Evolutionary conservation across 176 grass and related monocot species (phyloP), one percentile per base, ranked within the genome.

Genomic region (Ensete glaucum): DNA sequence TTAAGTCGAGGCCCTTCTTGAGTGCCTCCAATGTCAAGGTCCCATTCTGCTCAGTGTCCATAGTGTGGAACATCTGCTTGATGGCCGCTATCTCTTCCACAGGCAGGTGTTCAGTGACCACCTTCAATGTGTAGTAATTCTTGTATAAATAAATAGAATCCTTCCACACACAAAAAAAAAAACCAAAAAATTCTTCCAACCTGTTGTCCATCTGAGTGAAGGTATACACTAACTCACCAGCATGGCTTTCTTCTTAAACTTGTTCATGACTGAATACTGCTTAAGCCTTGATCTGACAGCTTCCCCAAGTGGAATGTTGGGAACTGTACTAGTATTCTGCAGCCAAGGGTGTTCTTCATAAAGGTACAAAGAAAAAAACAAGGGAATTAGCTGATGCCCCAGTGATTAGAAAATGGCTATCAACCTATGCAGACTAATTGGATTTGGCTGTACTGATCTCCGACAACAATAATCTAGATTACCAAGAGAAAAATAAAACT

Each of bases 231-330:
- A 52, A 84, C 87, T 80, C 86, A 96, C 93, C 82, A 87, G 80
- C 20, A 96, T 74, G 54, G 82, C 93, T 77, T 90, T 96, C 83
- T 92, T 96, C 72, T 96, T 96, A 77, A 96, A 92, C 74, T 88
- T 92, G 81, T 92, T 96, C 93, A 92, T 96, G 25, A 83, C 78
- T 64, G 93, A 88, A 83, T 92, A 96, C 54, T 96, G 93, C 80
- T 88, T 92, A 12, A 96, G 71, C 49, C 83, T 90, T 63, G 85
- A 80, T 68, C 85, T 91, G 72, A 96, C 89, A 50, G 85, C 73
- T 53, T 75, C 89, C 62, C 93, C 93, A 1, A 96, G 93, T 2
- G 93, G 85, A 74, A 92, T 79, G 73, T 92, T 96, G 43, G 89
- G 85, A 79, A 76, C 93, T 65, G 69, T 85, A 3, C 80, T 74